phyloP scores from a whole-genome alignment of 352 stramenopile genomes.

The Pythium vanterpoolii region DNA sequence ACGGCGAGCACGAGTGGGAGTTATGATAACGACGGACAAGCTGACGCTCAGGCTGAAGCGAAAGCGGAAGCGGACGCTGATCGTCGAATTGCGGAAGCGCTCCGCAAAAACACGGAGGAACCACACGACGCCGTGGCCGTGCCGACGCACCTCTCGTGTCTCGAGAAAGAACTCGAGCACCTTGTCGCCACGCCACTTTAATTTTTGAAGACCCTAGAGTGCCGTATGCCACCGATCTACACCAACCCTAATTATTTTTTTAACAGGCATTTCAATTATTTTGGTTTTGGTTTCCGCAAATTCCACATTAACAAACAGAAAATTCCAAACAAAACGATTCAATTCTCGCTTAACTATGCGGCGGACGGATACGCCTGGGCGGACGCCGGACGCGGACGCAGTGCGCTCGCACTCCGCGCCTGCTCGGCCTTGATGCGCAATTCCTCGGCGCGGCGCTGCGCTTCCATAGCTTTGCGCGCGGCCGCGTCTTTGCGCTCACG shows the following conservation, averaged over 20 bases:
- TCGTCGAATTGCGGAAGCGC: neutral
- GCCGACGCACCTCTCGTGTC: conserved; percentile 35
- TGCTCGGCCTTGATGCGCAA: conserved; percentile 49
- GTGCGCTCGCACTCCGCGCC: conserved; percentile 28
- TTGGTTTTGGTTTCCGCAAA: neutral
- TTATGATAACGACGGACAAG: conserved; percentile 32
- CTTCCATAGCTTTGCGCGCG: conserved; percentile 46
- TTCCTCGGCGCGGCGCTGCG: conserved; percentile 52
- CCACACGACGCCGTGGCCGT: conserved; percentile 11
- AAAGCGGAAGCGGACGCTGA: neutral
- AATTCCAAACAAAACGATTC: neutral
- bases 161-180: conserved; percentile 36
- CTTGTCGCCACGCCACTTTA: conserved; percentile 14
- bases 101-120: conserved; percentile 21
- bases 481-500: conserved; percentile 41
- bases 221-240: neutral
- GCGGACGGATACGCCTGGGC: conserved; percentile 2
- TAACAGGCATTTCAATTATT: neutral
- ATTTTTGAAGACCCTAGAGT: neutral
- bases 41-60: no score
- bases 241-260: conserved; percentile 14
- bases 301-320: neutral
- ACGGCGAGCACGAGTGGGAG: conserved; percentile 57
- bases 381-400: conserved; percentile 15
- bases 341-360: neutral